These are phyloP conservation scores for Cadophora malorum DNA, from an alignment of 2,329 filamentous ascomycete genomes.

Conservation along the genomic window DNA sequence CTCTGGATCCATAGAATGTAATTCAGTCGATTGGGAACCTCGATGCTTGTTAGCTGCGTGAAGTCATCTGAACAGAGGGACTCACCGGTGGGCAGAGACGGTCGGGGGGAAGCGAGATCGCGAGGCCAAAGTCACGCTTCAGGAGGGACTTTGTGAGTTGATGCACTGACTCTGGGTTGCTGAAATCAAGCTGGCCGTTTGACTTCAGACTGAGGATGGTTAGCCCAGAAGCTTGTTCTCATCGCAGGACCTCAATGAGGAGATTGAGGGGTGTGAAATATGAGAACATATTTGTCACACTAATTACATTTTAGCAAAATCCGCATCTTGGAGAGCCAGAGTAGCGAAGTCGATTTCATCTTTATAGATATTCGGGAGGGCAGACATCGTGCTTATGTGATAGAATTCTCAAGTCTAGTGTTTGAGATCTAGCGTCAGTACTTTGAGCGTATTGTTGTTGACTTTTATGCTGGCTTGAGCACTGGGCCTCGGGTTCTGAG, in stretches of 20 bases:
- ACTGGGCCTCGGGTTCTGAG: not conserved
- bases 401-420: not conserved
- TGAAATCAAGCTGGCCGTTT: constrained; percentile 77
- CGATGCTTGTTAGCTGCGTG: not conserved
- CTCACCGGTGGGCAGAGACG: constrained; percentile 83
- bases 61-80: not conserved
- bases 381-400: constrained; percentile 33
- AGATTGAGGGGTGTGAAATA: not conserved
- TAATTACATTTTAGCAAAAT: constrained; percentile 64
- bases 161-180: constrained; percentile 76
- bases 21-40: constrained; percentile 75
- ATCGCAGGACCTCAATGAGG: not conserved
- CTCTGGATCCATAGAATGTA: constrained; percentile 90
- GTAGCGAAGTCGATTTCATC: constrained; percentile 66
- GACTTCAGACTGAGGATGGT: constrained; percentile 52
- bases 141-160: constrained; percentile 83
- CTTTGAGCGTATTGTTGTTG: not conserved
- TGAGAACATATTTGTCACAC: not conserved
- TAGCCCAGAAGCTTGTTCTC: constrained; percentile 7
- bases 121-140: constrained; percentile 74
- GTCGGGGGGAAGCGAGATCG: constrained; percentile 74
- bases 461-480: not conserved
- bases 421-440: not conserved
- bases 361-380: constrained; percentile 56
- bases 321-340: constrained; percentile 63